These are phyloP conservation scores for Thraustotheca clavata DNA, from an alignment of 352 stramenopile genomes.

Conservation along the genomic window DNA sequence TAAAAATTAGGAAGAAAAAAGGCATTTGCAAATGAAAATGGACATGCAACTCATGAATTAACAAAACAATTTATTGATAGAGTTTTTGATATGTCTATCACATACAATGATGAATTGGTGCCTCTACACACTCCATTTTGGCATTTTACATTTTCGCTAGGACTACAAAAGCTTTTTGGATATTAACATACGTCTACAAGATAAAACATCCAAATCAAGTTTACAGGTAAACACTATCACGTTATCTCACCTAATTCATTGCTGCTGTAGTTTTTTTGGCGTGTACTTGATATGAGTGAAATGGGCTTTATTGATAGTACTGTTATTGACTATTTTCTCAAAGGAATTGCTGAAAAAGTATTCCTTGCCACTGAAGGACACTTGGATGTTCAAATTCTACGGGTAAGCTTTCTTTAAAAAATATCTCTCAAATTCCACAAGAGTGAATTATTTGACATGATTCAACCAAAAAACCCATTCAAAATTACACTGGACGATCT, in stretches of 20 bases:
- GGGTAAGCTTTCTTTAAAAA: not conserved
- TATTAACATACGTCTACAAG: conserved; percentile 10
- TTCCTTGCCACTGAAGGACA: not conserved
- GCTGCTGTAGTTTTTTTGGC: conserved; percentile 6
- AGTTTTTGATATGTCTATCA: conserved; percentile 7
- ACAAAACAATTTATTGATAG: conserved; percentile 12
- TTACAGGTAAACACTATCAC: not conserved
- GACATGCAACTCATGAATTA: not conserved
- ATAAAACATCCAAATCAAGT: conserved; percentile 1
- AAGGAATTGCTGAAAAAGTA: not conserved
- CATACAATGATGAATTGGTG: conserved; percentile 18
- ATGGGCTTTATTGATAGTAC: not conserved
- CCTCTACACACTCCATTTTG: not conserved
- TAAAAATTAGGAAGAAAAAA: conserved; percentile 14
- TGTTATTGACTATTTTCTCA: conserved; percentile 7
- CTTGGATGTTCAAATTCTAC: not conserved
- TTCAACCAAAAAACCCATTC: conserved; percentile 9
- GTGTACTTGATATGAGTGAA: not conserved
- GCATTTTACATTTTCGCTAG: not conserved
- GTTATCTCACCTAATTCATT: not conserved
- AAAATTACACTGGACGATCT: conserved; percentile 5
- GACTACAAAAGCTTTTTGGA: conserved; percentile 22
- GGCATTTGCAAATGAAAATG: not conserved
- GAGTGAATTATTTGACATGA: conserved; percentile 22
- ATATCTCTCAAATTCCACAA: not conserved